A percentile compares a stretch with the other conserved stretches of the same genome.
Evolutionary conservation across 78 protist genomes (phyloP).

Genomic region (Anaeramoeba ignava): DNA sequence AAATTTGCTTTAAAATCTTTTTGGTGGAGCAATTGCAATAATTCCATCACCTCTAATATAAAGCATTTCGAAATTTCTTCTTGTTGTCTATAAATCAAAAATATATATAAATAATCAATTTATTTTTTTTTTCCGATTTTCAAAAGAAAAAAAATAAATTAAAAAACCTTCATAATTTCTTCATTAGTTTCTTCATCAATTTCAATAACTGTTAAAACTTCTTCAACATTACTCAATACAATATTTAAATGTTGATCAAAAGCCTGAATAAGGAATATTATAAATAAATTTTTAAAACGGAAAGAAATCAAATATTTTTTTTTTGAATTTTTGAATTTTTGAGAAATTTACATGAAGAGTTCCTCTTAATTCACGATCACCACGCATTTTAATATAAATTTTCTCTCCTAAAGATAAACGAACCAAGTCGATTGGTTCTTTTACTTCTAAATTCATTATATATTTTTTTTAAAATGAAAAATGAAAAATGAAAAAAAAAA

Average conservation of each 20-base stretch:
- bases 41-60: slow-evolving; percentile 91
- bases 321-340: neutral
- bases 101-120: neutral
- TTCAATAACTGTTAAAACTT: slow-evolving; percentile 51
- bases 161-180: slow-evolving; percentile 59
- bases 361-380: slow-evolving; percentile 86
- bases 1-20: slow-evolving; percentile 30
- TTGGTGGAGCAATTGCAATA: slow-evolving; percentile 77
- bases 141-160: neutral
- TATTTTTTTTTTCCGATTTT: neutral
- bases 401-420: slow-evolving; percentile 77
- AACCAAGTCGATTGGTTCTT: slow-evolving; percentile 72
- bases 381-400: slow-evolving; percentile 72
- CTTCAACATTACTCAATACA: slow-evolving; percentile 91
- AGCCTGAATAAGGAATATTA: slow-evolving; percentile 40
- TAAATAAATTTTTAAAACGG: neutral
- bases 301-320: neutral
- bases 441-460: too few relatives aligned
- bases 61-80: slow-evolving; percentile 63
- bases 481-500: too few relatives aligned
- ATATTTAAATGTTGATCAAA: slow-evolving; percentile 90
- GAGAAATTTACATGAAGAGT: slow-evolving; percentile 61
- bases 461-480: too few relatives aligned
- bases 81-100: slow-evolving; percentile 33
- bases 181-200: slow-evolving; percentile 57